Conservation (phyloP, 441 rosid species). For the Populus tomentosa region DNA sequence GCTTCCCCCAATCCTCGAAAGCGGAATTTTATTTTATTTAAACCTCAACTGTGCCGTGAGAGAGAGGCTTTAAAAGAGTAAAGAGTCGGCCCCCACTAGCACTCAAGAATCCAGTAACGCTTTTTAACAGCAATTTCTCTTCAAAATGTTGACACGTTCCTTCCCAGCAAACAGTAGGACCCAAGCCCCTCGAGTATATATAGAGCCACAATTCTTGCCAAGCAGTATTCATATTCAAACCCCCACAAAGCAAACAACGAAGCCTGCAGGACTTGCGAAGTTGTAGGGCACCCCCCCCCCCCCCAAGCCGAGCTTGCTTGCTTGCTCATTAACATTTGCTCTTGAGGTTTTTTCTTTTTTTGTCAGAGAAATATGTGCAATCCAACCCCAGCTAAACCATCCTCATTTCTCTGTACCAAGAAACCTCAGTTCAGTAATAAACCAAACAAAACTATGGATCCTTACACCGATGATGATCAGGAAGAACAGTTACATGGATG, state of each 20-base stretch:
- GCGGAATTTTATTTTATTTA: background rate
- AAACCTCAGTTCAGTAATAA: conserved; percentile 32
- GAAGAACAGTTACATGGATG: conserved; percentile 48
- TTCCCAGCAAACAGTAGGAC: conserved; percentile 16
- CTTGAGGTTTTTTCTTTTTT: background rate
- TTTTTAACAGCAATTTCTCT: conserved; percentile 5
- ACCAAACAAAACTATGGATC: conserved; percentile 34
- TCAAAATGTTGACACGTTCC: conserved; percentile 21
- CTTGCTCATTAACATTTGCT: background rate
- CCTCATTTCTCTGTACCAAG: conserved; percentile 38
- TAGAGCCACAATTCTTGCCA: conserved; percentile 6
- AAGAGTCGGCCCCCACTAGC: conserved; percentile 15
- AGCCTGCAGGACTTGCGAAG: background rate
- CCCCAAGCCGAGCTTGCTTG: background rate
- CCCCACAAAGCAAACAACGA: conserved; percentile 7
- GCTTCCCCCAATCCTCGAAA: background rate
- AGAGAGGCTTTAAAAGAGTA: background rate
- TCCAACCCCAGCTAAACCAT: conserved; percentile 52
- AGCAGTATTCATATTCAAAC: conserved; percentile 5
- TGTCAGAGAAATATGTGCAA: conserved; percentile 42
- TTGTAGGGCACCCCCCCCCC: background rate
- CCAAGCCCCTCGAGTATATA: conserved; percentile 34
- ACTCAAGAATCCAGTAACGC: background rate
- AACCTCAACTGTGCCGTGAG: background rate
- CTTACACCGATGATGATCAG: conserved; percentile 23